Evolutionary conservation across 805 yeast genomes (phyloP).

Genomic region (Phaffomyces opuntiae): DNA sequence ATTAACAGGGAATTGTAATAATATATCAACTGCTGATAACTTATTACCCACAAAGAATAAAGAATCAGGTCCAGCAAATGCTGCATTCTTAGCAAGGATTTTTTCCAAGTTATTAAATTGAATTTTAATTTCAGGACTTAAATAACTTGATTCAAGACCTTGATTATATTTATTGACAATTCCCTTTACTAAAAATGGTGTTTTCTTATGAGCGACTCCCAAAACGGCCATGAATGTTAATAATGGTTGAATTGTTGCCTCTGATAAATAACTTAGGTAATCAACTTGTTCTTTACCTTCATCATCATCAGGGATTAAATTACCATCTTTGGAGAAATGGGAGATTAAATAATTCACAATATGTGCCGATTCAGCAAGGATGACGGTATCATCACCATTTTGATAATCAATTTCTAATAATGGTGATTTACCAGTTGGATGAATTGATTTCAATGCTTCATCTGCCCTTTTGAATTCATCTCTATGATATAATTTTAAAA

Average conservation of each 20-base stretch:
- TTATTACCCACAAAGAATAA: slow-evolving; percentile 41
- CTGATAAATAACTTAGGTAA: slow-evolving; percentile 51
- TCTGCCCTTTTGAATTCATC: slow-evolving; percentile 43
- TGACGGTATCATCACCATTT: slow-evolving; percentile 21
- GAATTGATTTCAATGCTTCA: slow-evolving; percentile 41
- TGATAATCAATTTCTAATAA: slow-evolving; percentile 39
- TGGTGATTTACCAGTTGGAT: slow-evolving; percentile 62
- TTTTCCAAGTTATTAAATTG: slow-evolving; percentile 36
- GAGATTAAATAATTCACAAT: slow-evolving; percentile 46
- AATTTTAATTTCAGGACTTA: slow-evolving; percentile 33
- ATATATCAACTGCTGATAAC: slow-evolving; percentile 51
- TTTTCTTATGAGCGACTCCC: slow-evolving; percentile 30
- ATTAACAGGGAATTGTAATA: slow-evolving; percentile 35
- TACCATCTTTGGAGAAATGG: slow-evolving; percentile 39
- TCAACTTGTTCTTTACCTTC: slow-evolving; percentile 38
- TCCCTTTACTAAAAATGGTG: slow-evolving; percentile 43
- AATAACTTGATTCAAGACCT: slow-evolving; percentile 41
- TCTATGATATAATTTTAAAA: slow-evolving; percentile 45
- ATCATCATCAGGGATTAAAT: slow-evolving; percentile 31
- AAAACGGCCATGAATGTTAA: slow-evolving; percentile 31
- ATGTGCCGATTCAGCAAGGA: slow-evolving; percentile 54
- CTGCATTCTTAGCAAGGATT: slow-evolving; percentile 26
- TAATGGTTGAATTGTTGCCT: slow-evolving; percentile 52
- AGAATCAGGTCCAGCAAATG: background rate
- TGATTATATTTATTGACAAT: slow-evolving; percentile 37